These are phyloP conservation scores for Ilyonectria destructans DNA, from an alignment of 2,329 filamentous ascomycete species.

Conservation along the genomic window DNA sequence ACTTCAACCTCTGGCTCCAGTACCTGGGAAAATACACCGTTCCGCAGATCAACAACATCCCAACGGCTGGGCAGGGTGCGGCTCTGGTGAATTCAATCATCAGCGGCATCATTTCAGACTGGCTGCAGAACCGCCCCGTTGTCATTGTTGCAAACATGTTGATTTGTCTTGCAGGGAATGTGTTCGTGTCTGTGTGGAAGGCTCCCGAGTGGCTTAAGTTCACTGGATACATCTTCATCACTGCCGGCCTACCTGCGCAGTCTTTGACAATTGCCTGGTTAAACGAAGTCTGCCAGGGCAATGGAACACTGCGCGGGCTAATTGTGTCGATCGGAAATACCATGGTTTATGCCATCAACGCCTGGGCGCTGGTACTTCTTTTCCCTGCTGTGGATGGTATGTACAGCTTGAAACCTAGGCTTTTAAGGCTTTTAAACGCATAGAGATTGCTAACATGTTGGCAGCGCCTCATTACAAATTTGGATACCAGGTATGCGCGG, in stretches of 20 bases:
- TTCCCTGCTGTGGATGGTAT: conserved; percentile 32
- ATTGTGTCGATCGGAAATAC: conserved; percentile 33
- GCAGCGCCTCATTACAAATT: conserved; percentile 28
- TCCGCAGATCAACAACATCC: conserved; percentile 61
- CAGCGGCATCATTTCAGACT: conserved; percentile 27
- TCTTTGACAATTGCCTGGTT: conserved; percentile 32
- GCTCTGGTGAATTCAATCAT: conserved; percentile 34
- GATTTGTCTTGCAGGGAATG: conserved; percentile 29
- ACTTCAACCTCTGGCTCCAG: conserved; percentile 59
- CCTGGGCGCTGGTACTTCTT: conserved; percentile 29
- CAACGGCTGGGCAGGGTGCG: conserved; percentile 51
- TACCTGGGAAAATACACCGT: conserved; percentile 52
- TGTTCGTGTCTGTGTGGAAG: conserved; percentile 27
- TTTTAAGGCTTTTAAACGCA: too few species aligned
- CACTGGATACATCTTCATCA: conserved; percentile 33
- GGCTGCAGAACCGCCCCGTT: conserved; percentile 28
- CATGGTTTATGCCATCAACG: conserved; percentile 34
- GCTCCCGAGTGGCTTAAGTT: conserved; percentile 32
- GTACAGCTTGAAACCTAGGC: background rate
- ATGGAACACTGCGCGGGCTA: conserved; percentile 28
- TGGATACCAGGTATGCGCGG: conserved; percentile 30
- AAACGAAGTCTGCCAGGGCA: conserved; percentile 33
- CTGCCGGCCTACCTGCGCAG: conserved; percentile 30
- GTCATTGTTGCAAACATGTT: conserved; percentile 36
- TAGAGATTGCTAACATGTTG: background rate